Percentiles rank a stretch among this genome's conserved stretches.
Conservation (phyloP, 345 rosid genomes). For the Boechera stricta region DNA sequence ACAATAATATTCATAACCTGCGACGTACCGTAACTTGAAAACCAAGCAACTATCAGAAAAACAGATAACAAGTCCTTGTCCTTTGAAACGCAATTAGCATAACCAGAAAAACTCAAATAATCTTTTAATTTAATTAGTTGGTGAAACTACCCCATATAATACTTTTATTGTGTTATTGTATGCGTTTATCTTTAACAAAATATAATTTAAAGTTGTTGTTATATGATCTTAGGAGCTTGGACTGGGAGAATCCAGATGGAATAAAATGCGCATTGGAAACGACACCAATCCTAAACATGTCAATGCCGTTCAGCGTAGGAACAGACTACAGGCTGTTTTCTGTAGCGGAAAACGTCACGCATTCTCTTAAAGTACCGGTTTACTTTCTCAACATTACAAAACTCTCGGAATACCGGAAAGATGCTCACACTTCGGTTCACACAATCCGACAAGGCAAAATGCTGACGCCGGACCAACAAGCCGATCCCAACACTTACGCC, state of each 20-base stretch:
- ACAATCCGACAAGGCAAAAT: constrained; percentile 86
- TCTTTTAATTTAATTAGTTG: constrained; percentile 6
- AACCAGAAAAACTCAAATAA: not conserved
- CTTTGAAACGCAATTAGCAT: not conserved
- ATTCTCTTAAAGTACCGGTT: constrained; percentile 58
- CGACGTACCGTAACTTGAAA: constrained; percentile 29
- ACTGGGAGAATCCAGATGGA: constrained; percentile 90
- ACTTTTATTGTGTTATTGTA: not conserved
- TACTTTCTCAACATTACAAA: constrained; percentile 72
- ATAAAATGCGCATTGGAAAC: constrained; percentile 88
- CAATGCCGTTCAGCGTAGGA: constrained; percentile 66
- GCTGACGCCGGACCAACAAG: constrained; percentile 74
- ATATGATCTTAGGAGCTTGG: constrained; percentile 63
- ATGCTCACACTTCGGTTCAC: constrained; percentile 85
- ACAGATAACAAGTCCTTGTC: constrained; percentile 30
- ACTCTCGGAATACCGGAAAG: constrained; percentile 84
- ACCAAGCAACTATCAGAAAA: constrained; percentile 41
- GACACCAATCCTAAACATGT: constrained; percentile 60
- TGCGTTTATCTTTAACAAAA: not conserved
- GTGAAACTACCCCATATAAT: constrained; percentile 32
- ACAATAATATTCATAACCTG: not conserved
- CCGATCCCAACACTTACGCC: constrained; percentile 79
- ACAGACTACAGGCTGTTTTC: constrained; percentile 69
- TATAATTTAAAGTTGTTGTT: not conserved
- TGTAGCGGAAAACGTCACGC: constrained; percentile 58